Evolutionary conservation across 2,329 filamentous ascomycete genomes (phyloP).

Genomic region (Ophiosphaerella narmari): DNA sequence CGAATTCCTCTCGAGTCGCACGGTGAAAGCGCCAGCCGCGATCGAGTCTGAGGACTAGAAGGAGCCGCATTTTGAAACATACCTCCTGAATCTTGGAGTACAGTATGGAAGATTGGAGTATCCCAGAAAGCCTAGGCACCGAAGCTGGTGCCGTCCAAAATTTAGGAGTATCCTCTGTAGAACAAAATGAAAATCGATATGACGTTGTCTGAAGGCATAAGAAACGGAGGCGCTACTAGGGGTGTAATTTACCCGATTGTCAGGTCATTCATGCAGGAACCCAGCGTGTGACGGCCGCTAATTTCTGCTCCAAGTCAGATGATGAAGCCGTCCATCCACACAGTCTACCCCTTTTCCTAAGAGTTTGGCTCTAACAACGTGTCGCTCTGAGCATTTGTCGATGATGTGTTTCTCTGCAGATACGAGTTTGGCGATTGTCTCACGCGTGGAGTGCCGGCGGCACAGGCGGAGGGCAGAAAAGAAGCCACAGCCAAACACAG

Average conservation of each 20-base stretch:
- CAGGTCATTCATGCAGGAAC: constrained; percentile 20
- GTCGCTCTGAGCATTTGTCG: too few relatives aligned
- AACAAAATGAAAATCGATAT: not conserved
- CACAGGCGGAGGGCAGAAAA: not conserved
- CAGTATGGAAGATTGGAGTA: not conserved
- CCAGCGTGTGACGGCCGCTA: not conserved
- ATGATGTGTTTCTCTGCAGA: not conserved
- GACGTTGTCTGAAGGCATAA: not conserved
- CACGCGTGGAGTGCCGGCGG: not conserved
- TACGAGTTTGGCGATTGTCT: not conserved
- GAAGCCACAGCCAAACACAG: not conserved
- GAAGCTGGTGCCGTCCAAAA: not conserved
- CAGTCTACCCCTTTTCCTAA: too few relatives aligned
- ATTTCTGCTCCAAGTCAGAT: not conserved
- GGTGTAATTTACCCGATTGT: constrained; percentile 9
- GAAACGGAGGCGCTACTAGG: constrained; percentile 1
- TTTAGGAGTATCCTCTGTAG: not conserved
- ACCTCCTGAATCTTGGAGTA: not conserved
- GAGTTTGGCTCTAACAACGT: too few relatives aligned
- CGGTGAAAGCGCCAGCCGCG: constrained; percentile 67
- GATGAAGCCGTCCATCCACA: not conserved
- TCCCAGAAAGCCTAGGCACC: too few relatives aligned
- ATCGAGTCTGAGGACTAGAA: constrained; percentile 62
- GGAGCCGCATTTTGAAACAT: constrained; percentile 1
- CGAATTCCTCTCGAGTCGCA: constrained; percentile 62